Percentiles rank a stretch among this genome's conserved stretches.
These are phyloP conservation scores for Amaranthus hypochondriacus DNA, from an alignment of 148 eudicot genomes.

Conservation along the genomic window DNA sequence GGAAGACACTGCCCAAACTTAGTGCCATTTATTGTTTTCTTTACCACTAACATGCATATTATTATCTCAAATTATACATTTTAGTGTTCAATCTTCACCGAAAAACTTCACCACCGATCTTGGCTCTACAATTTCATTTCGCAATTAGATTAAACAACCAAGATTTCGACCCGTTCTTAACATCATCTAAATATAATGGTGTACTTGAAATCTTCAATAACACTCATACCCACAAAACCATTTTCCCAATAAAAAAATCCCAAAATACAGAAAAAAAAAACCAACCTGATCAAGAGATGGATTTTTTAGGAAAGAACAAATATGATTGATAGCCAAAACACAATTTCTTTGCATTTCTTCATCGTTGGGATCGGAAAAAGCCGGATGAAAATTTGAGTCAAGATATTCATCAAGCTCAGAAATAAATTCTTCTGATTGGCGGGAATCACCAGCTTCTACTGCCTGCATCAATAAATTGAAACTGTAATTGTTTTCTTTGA, in stretches of 20 bases:
- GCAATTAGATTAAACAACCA: neutral
- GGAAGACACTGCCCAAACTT: too few species aligned
- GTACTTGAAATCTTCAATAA: neutral
- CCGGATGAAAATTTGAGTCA: slow-evolving; percentile 36
- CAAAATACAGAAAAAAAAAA: neutral
- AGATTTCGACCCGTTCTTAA: neutral
- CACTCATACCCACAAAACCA: neutral
- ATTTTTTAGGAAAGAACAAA: slow-evolving; percentile 37
- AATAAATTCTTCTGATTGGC: slow-evolving; percentile 34
- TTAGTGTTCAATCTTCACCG: too few species aligned
- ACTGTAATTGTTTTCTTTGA: neutral
- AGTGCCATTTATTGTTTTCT: too few species aligned
- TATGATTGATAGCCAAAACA: slow-evolving; percentile 31
- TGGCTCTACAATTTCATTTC: neutral
- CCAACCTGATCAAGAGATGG: slow-evolving; percentile 58
- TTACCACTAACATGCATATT: too few species aligned
- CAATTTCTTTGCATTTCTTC: slow-evolving; percentile 29
- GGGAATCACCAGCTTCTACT: slow-evolving; percentile 33
- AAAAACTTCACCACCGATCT: too few species aligned
- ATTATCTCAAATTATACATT: too few species aligned
- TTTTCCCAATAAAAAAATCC: neutral
- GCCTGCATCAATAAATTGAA: slow-evolving; percentile 26
- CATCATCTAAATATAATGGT: neutral
- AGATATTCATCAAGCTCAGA: slow-evolving; percentile 43
- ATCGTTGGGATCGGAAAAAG: slow-evolving; percentile 28